Evolutionary conservation across 1,284 basidiomycete genomes (phyloP).

Genomic region (Malassezia globosa): DNA sequence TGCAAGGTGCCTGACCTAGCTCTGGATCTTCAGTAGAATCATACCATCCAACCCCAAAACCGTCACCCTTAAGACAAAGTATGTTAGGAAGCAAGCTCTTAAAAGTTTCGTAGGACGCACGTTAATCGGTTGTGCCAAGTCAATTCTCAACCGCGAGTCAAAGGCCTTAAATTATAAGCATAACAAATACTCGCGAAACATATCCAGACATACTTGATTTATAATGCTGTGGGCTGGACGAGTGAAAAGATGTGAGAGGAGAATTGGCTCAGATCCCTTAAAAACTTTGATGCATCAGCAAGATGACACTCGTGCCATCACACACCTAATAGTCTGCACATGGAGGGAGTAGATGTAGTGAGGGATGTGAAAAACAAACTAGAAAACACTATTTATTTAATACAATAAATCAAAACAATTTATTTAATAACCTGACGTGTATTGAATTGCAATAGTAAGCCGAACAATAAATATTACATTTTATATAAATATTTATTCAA

Average conservation of each 20-base stretch:
- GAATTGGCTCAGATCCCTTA: conserved; percentile 33
- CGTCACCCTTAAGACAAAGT: conserved; percentile 57
- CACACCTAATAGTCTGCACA: too few species aligned
- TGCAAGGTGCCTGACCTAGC: conserved; percentile 57
- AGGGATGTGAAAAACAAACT: not conserved
- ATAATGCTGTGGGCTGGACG: conserved; percentile 80
- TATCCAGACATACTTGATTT: conserved; percentile 24
- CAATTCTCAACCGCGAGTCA: conserved; percentile 48
- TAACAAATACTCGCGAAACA: too few species aligned
- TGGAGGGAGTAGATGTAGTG: too few species aligned
- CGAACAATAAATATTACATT: not conserved
- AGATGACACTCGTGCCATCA: too few species aligned
- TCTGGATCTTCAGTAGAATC: conserved; percentile 26
- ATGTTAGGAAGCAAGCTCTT: not conserved
- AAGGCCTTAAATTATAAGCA: conserved; percentile 20
- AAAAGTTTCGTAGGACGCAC: not conserved
- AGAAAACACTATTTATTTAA: not conserved
- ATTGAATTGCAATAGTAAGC: not conserved
- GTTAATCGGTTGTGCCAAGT: conserved; percentile 38
- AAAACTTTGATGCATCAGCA: too few species aligned
- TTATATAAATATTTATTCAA: not conserved
- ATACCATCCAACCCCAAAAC: conserved; percentile 81
- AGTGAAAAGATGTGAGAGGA: conserved; percentile 60
- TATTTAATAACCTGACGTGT: not conserved
- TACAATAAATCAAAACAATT: not conserved